phyloP scores from a whole-genome alignment of 2,329 filamentous ascomycete genomes.

The Colletotrichum zoysiae region DNA sequence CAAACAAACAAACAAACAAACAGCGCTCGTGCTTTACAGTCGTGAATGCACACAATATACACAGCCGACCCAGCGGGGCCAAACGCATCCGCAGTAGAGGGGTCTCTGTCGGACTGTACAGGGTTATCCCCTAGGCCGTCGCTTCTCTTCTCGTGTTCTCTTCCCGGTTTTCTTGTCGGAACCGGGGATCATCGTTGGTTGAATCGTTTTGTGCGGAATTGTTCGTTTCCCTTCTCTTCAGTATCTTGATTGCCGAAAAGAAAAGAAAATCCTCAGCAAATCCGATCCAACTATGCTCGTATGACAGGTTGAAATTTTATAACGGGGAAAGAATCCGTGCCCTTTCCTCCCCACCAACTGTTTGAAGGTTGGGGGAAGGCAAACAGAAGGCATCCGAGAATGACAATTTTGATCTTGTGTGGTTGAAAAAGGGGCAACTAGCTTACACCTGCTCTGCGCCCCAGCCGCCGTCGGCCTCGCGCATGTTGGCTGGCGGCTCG shows the following conservation, averaged over 20 bases:
- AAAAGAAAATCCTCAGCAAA: slow-evolving; percentile 40
- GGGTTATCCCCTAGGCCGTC: slow-evolving; percentile 9
- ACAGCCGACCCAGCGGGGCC: slow-evolving; percentile 21
- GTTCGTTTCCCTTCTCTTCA: slow-evolving; percentile 36
- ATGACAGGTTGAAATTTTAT: slow-evolving; percentile 7
- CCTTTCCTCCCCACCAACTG: slow-evolving; percentile 12
- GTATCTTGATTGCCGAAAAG: slow-evolving; percentile 39
- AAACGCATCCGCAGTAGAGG: slow-evolving; percentile 13
- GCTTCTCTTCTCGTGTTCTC: slow-evolving; percentile 7
- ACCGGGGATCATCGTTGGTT: slow-evolving; percentile 2
- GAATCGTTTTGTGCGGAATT: slow-evolving; percentile 8
- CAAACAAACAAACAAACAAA: slow-evolving; percentile 6
- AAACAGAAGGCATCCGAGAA: slow-evolving; percentile 32
- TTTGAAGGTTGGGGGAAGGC: slow-evolving; percentile 16
- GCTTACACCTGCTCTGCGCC: slow-evolving; percentile 80
- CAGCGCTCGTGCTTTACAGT: slow-evolving; percentile 24
- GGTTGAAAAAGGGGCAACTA: slow-evolving; percentile 39
- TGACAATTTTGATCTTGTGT: slow-evolving; percentile 27
- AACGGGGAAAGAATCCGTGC: slow-evolving; percentile 30
- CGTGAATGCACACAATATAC: slow-evolving; percentile 33
- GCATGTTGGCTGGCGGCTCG: slow-evolving; percentile 85
- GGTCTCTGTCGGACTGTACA: slow-evolving; percentile 10
- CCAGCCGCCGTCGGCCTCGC: slow-evolving; percentile 81
- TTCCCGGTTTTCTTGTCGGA: slow-evolving; percentile 12
- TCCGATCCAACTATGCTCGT: slow-evolving; percentile 37